Percentiles rank a stretch among this genome's conserved stretches.
Evolutionary conservation across 768 basidiomycete genomes (phyloP).

Genomic region (Tylopilus plumbeoviolaceoides): DNA sequence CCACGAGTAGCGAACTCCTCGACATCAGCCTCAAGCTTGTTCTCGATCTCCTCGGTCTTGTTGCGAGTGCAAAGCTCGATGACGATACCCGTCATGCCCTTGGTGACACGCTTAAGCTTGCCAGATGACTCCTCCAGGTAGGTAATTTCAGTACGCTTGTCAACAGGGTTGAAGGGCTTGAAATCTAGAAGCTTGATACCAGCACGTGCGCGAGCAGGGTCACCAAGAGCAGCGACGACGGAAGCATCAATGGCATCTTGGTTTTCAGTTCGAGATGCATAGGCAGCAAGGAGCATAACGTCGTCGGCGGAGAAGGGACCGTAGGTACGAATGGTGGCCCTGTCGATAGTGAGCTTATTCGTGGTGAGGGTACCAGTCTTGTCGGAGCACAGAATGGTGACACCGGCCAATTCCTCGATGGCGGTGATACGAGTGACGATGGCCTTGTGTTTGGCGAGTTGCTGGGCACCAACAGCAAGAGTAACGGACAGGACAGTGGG

Average conservation of each 20-base stretch:
- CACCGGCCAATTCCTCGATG: conserved; percentile 96
- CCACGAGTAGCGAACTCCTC: conserved; percentile 95
- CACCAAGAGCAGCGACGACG: conserved; percentile 76
- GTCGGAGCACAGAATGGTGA: conserved; percentile 98
- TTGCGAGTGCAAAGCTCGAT: conserved; percentile 96
- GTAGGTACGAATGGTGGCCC: conserved; percentile 86
- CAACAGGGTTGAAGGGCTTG: conserved; percentile 99
- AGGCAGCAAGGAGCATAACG: conserved; percentile 89
- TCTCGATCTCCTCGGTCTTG: conserved; percentile 92
- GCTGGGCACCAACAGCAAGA: conserved; percentile 97
- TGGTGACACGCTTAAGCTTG: conserved; percentile 96
- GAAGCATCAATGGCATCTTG: conserved; percentile 95
- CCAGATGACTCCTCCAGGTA: conserved; percentile 94
- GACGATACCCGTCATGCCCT: conserved; percentile 99
- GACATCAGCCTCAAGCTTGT: conserved; percentile 88
- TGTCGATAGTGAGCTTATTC: conserved; percentile 99
- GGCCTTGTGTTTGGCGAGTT: conserved; percentile 98
- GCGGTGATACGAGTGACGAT: conserved; percentile 99
- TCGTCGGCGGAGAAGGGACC: conserved; percentile 85
- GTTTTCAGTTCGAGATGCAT: conserved; percentile 97
- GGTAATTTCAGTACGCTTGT: conserved; percentile 99
- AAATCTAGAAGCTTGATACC: conserved; percentile 98
- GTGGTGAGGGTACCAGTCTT: conserved; percentile 98
- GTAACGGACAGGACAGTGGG: conserved; percentile 98
- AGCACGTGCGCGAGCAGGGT: conserved; percentile 69